Percentiles rank a stretch among this genome's conserved stretches.
Conservation (phyloP, 495 filamentous ascomycete species). For the Oleoguttula mirabilis region DNA sequence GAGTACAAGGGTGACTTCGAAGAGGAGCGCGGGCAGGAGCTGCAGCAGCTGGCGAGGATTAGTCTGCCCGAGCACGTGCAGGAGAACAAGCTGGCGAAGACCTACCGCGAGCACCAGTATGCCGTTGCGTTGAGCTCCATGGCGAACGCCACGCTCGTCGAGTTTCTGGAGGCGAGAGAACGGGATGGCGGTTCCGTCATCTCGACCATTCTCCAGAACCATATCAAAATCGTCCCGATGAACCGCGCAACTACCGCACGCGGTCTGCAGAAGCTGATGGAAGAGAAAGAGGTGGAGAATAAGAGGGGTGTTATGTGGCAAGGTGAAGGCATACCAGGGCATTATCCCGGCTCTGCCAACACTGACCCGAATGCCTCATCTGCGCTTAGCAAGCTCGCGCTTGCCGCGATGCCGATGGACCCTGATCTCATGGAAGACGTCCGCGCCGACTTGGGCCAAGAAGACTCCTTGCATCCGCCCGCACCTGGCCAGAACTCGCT, state of each 20-base stretch:
- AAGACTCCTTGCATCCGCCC: conserved; percentile 62
- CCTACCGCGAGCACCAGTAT: conserved; percentile 77
- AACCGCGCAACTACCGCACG: conserved; percentile 59
- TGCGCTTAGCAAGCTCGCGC: conserved; percentile 47
- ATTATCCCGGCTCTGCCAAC: conserved; percentile 74
- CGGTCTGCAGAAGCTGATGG: conserved; percentile 71
- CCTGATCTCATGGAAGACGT: conserved; percentile 66
- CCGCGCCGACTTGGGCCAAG: conserved; percentile 66
- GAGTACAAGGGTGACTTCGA: conserved; percentile 57
- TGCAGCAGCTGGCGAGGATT: conserved; percentile 55
- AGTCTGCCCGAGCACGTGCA: conserved; percentile 63
- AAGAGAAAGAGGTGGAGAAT: conserved; percentile 38
- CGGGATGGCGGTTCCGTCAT: conserved; percentile 68
- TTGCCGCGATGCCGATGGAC: conserved; percentile 74
- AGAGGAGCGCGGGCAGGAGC: conserved; percentile 60
- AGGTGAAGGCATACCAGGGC: conserved; percentile 87
- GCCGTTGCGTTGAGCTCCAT: conserved; percentile 71
- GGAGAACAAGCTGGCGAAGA: conserved; percentile 55
- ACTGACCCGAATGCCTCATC: conserved; percentile 51
- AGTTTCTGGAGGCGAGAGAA: conserved; percentile 74
- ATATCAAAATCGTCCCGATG: conserved; percentile 59
- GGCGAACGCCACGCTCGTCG: conserved; percentile 64
- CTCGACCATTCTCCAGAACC: conserved; percentile 58
- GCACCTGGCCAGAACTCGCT: conserved; percentile 49
- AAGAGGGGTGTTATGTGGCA: conserved; percentile 63